Evolutionary conservation across 306 rosid species (phyloP).

Genomic region (Malus sylvestris): DNA sequence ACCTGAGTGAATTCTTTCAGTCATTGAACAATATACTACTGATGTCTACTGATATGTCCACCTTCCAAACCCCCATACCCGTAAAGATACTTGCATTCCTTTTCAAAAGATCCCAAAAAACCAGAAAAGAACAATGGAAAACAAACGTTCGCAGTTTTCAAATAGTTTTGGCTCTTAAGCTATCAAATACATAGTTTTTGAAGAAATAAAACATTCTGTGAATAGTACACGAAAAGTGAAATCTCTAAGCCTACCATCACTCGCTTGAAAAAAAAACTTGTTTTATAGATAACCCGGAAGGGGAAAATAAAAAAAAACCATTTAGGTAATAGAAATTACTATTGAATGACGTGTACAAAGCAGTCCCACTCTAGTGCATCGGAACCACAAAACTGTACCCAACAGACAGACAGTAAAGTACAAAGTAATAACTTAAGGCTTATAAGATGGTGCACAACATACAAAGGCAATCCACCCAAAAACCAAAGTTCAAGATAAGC

Average conservation of each 20-base stretch:
- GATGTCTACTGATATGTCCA: neutral
- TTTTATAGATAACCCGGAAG: neutral
- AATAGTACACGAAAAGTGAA: neutral
- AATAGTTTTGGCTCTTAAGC: neutral
- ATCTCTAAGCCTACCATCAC: neutral
- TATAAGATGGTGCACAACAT: neutral
- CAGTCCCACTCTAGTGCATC: neutral
- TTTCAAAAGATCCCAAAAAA: no score
- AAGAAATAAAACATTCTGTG: neutral
- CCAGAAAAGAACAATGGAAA: neutral
- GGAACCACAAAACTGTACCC: neutral
- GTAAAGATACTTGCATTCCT: neutral
- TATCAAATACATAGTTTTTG: neutral
- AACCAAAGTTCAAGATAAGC: neutral
- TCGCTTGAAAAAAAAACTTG: neutral
- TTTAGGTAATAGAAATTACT: neutral
- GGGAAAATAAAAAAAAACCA: no score
- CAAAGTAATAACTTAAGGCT: neutral
- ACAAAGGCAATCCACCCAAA: neutral
- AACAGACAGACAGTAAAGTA: neutral
- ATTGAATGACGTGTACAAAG: neutral
- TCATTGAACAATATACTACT: neutral
- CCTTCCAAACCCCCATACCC: neutral
- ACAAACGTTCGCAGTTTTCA: neutral
- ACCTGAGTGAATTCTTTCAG: neutral